These are phyloP conservation scores for Rhodosporidiobolus sp. DNA, from an alignment of 768 basidiomycete genomes.

Conservation along the genomic window DNA sequence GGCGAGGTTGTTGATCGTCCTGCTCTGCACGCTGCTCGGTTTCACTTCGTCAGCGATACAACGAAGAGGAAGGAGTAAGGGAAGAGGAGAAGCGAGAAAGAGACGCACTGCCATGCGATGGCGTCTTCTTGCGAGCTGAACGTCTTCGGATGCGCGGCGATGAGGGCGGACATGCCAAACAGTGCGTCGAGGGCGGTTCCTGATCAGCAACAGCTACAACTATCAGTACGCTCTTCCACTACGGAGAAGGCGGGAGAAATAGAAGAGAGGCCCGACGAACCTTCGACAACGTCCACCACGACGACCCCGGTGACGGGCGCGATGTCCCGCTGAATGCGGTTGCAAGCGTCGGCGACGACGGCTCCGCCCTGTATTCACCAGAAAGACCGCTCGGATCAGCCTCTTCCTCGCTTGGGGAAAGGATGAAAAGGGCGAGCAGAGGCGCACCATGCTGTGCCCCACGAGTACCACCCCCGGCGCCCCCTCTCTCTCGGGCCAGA, in stretches of 20 bases:
- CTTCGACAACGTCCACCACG: slow-evolving; percentile 86
- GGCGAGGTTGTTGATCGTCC: slow-evolving; percentile 71
- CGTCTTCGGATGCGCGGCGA: slow-evolving; percentile 78
- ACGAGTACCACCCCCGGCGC: slow-evolving; percentile 79
- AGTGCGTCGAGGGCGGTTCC: slow-evolving; percentile 91
- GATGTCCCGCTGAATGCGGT: slow-evolving; percentile 62
- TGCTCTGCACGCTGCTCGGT: slow-evolving; percentile 72
- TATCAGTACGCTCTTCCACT: neutral
- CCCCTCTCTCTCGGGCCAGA: slow-evolving; percentile 64
- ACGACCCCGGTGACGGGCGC: slow-evolving; percentile 70
- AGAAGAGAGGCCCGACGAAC: slow-evolving; percentile 49
- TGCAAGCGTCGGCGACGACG: slow-evolving; percentile 70
- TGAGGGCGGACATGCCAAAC: slow-evolving; percentile 82
- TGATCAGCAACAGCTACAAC: slow-evolving; percentile 46
- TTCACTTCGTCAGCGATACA: no score
- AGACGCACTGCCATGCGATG: slow-evolving; percentile 88
- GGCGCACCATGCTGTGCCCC: slow-evolving; percentile 79
- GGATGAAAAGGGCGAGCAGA: neutral
- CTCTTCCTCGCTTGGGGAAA: no score
- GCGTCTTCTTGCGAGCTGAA: slow-evolving; percentile 81
- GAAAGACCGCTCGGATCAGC: no score
- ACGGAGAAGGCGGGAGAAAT: neutral
- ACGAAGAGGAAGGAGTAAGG: neutral
- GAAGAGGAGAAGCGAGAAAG: slow-evolving; percentile 9
- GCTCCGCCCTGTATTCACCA: slow-evolving; percentile 70